These are phyloP conservation scores for Kazachstania martiniae DNA, from an alignment of 805 yeast genomes.

Conservation along the genomic window DNA sequence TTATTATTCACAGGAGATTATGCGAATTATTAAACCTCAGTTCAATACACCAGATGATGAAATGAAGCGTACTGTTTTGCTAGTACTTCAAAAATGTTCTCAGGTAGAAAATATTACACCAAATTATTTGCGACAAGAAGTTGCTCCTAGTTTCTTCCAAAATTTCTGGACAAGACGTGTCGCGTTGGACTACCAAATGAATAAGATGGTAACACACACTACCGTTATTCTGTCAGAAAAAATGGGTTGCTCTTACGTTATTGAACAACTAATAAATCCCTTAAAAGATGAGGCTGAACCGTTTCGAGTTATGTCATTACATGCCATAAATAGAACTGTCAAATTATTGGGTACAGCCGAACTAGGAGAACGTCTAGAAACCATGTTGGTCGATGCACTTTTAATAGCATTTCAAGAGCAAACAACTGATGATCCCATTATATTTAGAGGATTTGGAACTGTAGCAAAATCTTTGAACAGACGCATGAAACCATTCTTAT, in stretches of 20 bases:
- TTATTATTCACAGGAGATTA: constrained; percentile 65
- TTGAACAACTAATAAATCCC: constrained; percentile 44
- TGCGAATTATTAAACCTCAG: constrained; percentile 58
- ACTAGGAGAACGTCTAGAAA: constrained; percentile 50
- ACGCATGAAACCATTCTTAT: constrained; percentile 59
- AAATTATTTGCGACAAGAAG: constrained; percentile 38
- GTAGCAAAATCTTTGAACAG: constrained; percentile 51
- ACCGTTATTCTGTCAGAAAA: constrained; percentile 56
- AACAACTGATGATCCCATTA: constrained; percentile 40
- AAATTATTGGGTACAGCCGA: constrained; percentile 43
- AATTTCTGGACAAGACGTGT: constrained; percentile 75
- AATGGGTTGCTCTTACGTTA: constrained; percentile 51
- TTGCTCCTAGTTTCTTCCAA: constrained; percentile 52
- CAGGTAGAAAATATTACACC: constrained; percentile 46
- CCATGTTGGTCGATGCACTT: constrained; percentile 67
- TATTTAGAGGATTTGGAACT: constrained; percentile 54
- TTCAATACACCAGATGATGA: constrained; percentile 79
- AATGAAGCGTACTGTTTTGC: constrained; percentile 63
- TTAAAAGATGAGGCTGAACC: constrained; percentile 79
- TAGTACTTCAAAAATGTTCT: constrained; percentile 58
- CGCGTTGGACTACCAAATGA: constrained; percentile 54
- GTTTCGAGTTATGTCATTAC: constrained; percentile 68
- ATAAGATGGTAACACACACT: constrained; percentile 57
- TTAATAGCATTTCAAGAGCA: constrained; percentile 77
- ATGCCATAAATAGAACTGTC: constrained; percentile 50